Base-by-base conservation (phyloP, 176 grass and related monocot genomes). In the Oryza nivara region DNA sequence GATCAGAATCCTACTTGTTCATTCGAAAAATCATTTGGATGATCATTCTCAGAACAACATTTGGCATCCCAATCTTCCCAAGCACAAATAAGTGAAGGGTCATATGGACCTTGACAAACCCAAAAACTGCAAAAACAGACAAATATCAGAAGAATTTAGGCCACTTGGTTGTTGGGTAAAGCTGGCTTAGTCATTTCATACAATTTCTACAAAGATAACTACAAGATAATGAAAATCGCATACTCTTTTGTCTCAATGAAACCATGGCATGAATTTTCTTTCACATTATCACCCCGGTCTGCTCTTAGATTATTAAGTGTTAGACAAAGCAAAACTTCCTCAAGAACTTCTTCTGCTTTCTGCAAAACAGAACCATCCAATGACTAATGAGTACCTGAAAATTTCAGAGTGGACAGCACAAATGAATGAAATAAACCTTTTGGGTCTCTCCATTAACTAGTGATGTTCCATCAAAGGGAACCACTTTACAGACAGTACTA, bases 211-310 rank as follows among this genome's bases (percentile, higher is more conserved):
- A 68, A 52, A 56, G 52, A 56, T 49, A 23, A 48, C 38, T 75
- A 63, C 32, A 74, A 25, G 14, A 73, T 58, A 30, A 83, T 15
- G 60, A 41, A 85, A 86, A 60, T 10, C 22, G 44, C 77, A 72
- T 93, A 98, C 96, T 95, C 85, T 77, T 93, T 95, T 46, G 96
- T 93, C 83, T 98, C 89, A 75, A 98, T 98, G 85, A 98, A 98
- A 38, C 96, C 93, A 60, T 84, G 80, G 74, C 96, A 98, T 74
- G 83, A 86, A 86, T 98, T 80, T 20, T 85, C 65, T 54, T 75
- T 81, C 46, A 65, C 73, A 80, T 45, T 72, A 61, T 65, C 68
- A 4, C 70, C 74, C 14, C 30, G 77, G 56, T 85, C 68, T n/a
- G 64, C 34, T 78, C 93, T 90, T 72, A 98, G 91, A 85, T 91